These are phyloP conservation scores for Parastagonospora avenae DNA, from an alignment of 2,329 filamentous ascomycete species.

Conservation along the genomic window DNA sequence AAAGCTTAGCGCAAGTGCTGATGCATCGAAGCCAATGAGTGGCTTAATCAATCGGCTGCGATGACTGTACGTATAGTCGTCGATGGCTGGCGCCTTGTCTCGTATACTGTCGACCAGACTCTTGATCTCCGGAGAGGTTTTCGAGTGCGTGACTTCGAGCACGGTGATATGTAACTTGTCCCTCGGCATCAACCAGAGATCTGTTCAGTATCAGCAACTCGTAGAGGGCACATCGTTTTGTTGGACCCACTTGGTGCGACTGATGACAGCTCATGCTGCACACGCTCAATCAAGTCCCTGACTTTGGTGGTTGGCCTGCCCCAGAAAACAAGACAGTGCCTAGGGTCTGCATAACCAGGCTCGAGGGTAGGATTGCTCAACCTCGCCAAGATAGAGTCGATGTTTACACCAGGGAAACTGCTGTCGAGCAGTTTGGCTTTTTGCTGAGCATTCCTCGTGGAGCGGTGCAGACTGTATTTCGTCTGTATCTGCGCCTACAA, in stretches of 20 bases:
- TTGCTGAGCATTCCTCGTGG: conserved; percentile 76
- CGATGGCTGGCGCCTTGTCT: conserved; percentile 63
- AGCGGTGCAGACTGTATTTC: conserved; percentile 75
- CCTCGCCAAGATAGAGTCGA: conserved; percentile 76
- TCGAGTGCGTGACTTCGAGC: conserved; percentile 82
- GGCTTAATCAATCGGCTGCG: conserved; percentile 81
- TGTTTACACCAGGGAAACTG: conserved; percentile 71
- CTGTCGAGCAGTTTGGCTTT: conserved; percentile 71
- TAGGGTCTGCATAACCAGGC: conserved; percentile 72
- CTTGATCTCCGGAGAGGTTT: conserved; percentile 71
- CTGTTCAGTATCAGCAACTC: conserved; percentile 50
- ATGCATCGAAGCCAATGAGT: conserved; percentile 79
- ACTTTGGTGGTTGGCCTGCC: conserved; percentile 78
- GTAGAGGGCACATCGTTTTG: not conserved
- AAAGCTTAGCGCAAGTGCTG: conserved; percentile 86
- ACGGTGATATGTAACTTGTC: conserved; percentile 82
- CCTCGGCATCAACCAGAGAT: conserved; percentile 83
- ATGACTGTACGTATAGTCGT: conserved; percentile 69
- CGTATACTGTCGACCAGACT: conserved; percentile 63
- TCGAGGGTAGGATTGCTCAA: conserved; percentile 68
- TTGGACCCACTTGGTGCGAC: conserved; percentile 69
- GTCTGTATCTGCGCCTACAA: conserved; percentile 68
- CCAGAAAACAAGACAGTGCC: conserved; percentile 88
- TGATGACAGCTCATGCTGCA: conserved; percentile 70
- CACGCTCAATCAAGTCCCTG: conserved; percentile 65